Evolutionary conservation across 345 rosid genomes (phyloP).

Genomic region (Erysimum cheiranthoides): DNA sequence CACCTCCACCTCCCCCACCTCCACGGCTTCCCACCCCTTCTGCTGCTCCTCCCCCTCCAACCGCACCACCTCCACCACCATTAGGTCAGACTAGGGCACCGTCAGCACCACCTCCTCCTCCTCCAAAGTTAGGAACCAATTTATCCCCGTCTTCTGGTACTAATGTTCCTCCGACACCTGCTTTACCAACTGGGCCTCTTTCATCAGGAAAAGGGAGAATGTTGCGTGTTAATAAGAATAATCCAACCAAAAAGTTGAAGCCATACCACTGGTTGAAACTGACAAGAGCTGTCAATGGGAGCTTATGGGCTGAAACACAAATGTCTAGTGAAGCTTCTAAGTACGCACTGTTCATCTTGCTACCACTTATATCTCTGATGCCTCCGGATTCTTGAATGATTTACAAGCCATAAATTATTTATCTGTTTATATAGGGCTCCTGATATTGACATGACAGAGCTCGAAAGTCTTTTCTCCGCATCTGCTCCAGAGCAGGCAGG

Average conservation of each 20-base stretch:
- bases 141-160: conserved; percentile 30
- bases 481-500: conserved; percentile 62
- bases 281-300: conserved; percentile 90
- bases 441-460: conserved; percentile 94
- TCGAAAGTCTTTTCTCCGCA: conserved; percentile 88
- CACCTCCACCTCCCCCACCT: conserved; percentile 48
- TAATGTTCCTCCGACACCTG: conserved; percentile 54
- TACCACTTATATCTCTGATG: conserved; percentile 17
- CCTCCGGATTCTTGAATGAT: conserved; percentile 28
- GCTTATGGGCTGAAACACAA: conserved; percentile 98
- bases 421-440: conserved; percentile 65
- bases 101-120: conserved; percentile 52
- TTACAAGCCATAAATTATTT: conserved; percentile 27
- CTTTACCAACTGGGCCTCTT: conserved; percentile 67
- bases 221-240: conserved; percentile 66
- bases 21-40: conserved; percentile 54
- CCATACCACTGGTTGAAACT: conserved; percentile 98
- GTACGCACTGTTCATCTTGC: conserved; percentile 53
- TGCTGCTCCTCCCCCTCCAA: conserved; percentile 36
- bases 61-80: conserved; percentile 59
- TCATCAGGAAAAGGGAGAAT: conserved; percentile 64
- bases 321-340: conserved; percentile 83
- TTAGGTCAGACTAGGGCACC: conserved; percentile 41
- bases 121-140: conserved; percentile 54
- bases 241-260: conserved; percentile 79